Evolutionary conservation across 116 monocot genomes (phyloP).

Genomic region (Papilionanthe hybrid): DNA sequence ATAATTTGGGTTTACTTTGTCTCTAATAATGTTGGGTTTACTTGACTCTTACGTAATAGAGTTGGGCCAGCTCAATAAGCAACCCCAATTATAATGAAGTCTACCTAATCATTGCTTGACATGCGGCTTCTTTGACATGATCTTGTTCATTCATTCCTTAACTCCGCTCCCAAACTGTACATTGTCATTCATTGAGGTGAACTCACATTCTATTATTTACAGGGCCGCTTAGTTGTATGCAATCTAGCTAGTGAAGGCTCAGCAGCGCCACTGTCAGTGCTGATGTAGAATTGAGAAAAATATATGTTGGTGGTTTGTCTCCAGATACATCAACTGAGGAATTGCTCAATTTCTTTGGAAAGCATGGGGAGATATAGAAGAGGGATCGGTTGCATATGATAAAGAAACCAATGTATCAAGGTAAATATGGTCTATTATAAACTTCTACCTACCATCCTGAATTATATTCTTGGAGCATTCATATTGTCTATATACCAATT

Average conservation of each 20-base stretch:
- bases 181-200: too few relatives aligned
- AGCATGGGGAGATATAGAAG: constrained; percentile 55
- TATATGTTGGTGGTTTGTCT: constrained; percentile 50
- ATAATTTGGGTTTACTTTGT: too few relatives aligned
- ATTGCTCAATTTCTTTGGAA: constrained; percentile 41
- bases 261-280: constrained; percentile 32
- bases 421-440: constrained; percentile 11
- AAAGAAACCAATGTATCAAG: constrained; percentile 44
- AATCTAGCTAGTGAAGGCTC: constrained; percentile 49
- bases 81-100: too few relatives aligned
- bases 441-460: background rate
- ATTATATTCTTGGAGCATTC: background rate
- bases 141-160: too few relatives aligned
- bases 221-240: constrained; percentile 50
- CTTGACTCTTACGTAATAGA: too few relatives aligned
- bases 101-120: too few relatives aligned
- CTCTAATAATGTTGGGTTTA: too few relatives aligned
- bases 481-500: too few relatives aligned
- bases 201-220: background rate
- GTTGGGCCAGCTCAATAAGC: too few relatives aligned
- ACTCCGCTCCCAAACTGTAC: too few relatives aligned
- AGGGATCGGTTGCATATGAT: constrained; percentile 54
- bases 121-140: too few relatives aligned
- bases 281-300: constrained; percentile 35
- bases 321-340: constrained; percentile 41